phyloP scores from a whole-genome alignment of 768 basidiomycete species.

The Boletus bicolor region DNA sequence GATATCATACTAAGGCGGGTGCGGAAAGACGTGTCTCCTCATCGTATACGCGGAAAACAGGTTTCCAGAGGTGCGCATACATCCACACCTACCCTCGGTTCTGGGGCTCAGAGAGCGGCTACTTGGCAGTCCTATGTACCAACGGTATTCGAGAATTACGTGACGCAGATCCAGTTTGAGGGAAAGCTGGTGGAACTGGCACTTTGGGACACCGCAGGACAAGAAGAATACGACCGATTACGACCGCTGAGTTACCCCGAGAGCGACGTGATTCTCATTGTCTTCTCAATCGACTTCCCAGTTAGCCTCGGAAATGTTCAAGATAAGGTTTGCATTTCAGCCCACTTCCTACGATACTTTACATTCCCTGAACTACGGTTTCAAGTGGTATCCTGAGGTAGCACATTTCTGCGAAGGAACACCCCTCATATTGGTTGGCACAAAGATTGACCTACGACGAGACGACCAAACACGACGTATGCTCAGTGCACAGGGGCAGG shows the following conservation, averaged over 20 bases:
- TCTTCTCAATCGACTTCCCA: conserved; percentile 93
- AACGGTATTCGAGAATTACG: conserved; percentile 93
- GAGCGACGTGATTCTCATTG: conserved; percentile 88
- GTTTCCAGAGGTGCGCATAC: conserved; percentile 79
- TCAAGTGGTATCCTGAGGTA: conserved; percentile 90
- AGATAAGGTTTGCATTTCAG: conserved; percentile 61
- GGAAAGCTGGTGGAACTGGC: conserved; percentile 91
- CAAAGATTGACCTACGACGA: conserved; percentile 86
- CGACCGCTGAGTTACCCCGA: conserved; percentile 85
- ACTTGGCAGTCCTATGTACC: conserved; percentile 76
- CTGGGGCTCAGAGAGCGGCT: conserved; percentile 19
- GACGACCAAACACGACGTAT: conserved; percentile 86
- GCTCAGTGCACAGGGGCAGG: conserved; percentile 85
- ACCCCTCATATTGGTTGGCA: conserved; percentile 88
- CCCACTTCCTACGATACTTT: neutral
- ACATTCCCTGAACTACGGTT: conserved; percentile 10
- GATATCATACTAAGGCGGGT: conserved; percentile 55
- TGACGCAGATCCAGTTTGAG: conserved; percentile 81
- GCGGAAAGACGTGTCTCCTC: conserved; percentile 92
- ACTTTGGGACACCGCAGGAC: conserved; percentile 98
- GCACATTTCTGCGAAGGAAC: conserved; percentile 89
- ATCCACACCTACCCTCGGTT: neutral
- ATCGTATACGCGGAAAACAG: conserved; percentile 97
- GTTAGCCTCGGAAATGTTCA: conserved; percentile 87
- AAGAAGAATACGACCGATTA: conserved; percentile 93